Conservation (phyloP, 2,329 filamentous ascomycete genomes). For the Colletotrichum sp. region DNA sequence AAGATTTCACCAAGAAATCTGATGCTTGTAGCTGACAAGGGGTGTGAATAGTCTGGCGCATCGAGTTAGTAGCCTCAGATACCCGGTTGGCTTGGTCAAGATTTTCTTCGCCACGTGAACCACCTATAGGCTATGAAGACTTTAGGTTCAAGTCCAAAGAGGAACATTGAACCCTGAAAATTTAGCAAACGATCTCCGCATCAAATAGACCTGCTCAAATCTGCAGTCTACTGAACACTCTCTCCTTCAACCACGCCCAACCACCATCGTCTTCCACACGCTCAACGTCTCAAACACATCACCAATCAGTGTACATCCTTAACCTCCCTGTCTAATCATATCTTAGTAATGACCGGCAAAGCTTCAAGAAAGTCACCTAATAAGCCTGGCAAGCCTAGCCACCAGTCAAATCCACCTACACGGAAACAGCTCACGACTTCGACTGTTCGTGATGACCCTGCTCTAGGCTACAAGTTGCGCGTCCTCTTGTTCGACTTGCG, state of each 20-base stretch:
- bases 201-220: neutral
- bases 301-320: neutral
- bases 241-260: neutral
- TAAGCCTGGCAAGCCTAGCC: neutral
- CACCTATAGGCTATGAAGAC: neutral
- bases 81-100: neutral
- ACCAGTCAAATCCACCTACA: neutral
- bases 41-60: neutral
- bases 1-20: neutral
- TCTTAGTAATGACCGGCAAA: neutral
- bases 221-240: neutral
- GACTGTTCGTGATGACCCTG: neutral
- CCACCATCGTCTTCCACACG: neutral
- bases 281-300: neutral
- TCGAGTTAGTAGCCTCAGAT: neutral
- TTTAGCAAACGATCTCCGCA: neutral
- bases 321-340: accelerated
- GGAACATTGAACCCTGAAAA: neutral
- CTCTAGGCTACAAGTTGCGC: neutral
- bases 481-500: neutral
- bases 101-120: neutral
- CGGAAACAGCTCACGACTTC: neutral
- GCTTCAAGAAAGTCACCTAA: neutral
- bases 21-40: conserved; percentile 13
- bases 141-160: neutral